Percentiles rank a stretch among this genome's conserved stretches.
phyloP scores from a whole-genome alignment of 1,139 yeast species.

The Yamadazyma triangularis region DNA sequence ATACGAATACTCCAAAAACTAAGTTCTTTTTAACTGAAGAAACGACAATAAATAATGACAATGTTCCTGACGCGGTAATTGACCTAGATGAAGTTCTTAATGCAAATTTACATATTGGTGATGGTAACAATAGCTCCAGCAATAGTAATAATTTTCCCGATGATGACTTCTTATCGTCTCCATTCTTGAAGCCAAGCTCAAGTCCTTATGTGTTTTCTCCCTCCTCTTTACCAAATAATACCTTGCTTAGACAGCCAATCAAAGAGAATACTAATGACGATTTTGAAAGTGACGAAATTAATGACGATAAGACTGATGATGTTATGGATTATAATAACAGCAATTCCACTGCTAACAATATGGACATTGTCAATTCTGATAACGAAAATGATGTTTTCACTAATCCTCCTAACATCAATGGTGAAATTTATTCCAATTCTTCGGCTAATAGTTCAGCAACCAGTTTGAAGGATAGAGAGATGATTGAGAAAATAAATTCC shows the following conservation, averaged over 20 bases:
- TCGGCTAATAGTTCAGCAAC: constrained; percentile 35
- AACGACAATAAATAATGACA: constrained; percentile 25
- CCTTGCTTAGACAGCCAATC: constrained; percentile 30
- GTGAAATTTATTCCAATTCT: constrained; percentile 23
- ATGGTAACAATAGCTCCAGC: constrained; percentile 22
- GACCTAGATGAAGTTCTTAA: constrained; percentile 58
- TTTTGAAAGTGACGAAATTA: constrained; percentile 24
- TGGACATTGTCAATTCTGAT: constrained; percentile 17
- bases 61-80: constrained; percentile 59
- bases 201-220: constrained; percentile 25
- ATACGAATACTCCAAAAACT: constrained; percentile 13
- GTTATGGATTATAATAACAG: constrained; percentile 13
- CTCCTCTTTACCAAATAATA: constrained; percentile 17
- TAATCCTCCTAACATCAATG: constrained; percentile 21
- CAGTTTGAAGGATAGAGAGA: constrained; percentile 21
- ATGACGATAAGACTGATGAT: constrained; percentile 6
- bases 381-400: constrained; percentile 15
- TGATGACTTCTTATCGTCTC: constrained; percentile 33
- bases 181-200: constrained; percentile 22
- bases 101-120: constrained; percentile 11
- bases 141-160: constrained; percentile 31
- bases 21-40: constrained; percentile 33
- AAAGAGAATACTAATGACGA: constrained; percentile 26
- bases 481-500: constrained; percentile 30
- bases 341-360: constrained; percentile 3